These are phyloP conservation scores for Populus pruinosa DNA, from an alignment of 345 rosid genomes.

Conservation along the genomic window DNA sequence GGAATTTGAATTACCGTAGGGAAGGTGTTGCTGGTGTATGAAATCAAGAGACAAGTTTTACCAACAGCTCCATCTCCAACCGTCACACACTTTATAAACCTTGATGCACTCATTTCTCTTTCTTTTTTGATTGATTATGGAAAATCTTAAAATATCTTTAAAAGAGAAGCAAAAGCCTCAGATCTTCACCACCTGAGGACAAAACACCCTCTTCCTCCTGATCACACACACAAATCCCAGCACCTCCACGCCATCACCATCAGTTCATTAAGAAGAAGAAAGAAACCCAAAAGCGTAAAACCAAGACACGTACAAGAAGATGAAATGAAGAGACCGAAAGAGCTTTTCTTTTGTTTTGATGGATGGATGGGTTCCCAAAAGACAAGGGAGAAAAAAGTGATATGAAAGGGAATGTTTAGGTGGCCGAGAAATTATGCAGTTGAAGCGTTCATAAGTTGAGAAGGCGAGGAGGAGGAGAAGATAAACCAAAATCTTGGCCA, in stretches of 20 bases:
- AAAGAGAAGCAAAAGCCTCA: slow-evolving; percentile 15
- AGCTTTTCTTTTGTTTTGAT: not conserved
- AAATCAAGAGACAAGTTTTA: slow-evolving; percentile 33
- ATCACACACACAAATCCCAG: slow-evolving; percentile 7
- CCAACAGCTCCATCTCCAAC: slow-evolving; percentile 35
- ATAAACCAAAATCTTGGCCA: slow-evolving; percentile 40
- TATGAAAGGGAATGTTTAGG: not conserved
- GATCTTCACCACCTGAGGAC: slow-evolving; percentile 33
- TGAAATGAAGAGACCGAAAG: not conserved
- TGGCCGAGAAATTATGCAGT: slow-evolving; percentile 41
- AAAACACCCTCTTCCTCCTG: not conserved
- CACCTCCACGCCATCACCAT: slow-evolving; percentile 17
- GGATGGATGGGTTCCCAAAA: not conserved
- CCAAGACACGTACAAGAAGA: slow-evolving; percentile 9
- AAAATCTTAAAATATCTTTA: not conserved
- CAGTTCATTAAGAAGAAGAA: slow-evolving; percentile 3
- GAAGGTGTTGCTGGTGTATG: slow-evolving; percentile 33
- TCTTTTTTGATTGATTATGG: not conserved
- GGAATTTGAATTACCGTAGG: slow-evolving; percentile 20
- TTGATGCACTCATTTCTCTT: slow-evolving; percentile 30
- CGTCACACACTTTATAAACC: slow-evolving; percentile 35
- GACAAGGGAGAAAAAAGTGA: slow-evolving; percentile 13
- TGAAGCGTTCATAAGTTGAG: not conserved
- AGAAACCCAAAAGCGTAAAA: not conserved
- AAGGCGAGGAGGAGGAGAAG: not conserved